Base-by-base conservation (phyloP, 2,329 filamentous ascomycete genomes). In the Penicillium corylophilum region DNA sequence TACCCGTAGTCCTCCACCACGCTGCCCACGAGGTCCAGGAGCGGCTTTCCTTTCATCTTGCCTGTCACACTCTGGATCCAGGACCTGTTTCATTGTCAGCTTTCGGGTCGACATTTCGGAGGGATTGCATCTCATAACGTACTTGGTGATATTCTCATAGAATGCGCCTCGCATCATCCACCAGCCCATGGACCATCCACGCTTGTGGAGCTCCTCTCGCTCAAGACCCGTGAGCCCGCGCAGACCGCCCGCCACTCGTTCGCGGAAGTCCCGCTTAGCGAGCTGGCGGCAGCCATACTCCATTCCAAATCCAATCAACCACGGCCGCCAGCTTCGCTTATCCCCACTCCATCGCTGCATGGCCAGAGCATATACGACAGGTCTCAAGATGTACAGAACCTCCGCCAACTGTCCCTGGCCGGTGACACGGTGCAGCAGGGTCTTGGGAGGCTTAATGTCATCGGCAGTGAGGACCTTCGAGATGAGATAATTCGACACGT, bases 101-200 rank as follows among this genome's bases (percentile, higher is more conserved):
- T 28, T 60, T 45, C 44, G 7, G 12, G 8, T 23, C 13, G 36
- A 45, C 4, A 38, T 5, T 35, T 35, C 9, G 2, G 1, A 28
- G 13, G 35, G 16, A 18, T n/a, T n/a, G 9, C 6, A 10, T 20
- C 8, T 36, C 33, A 36, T 38, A 36, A 1, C 79, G 62, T 72
- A 83, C 80, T 80, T 83, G 43, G 90, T 95, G 54, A 96, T 80
- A 64, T 91, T 90, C 73, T 97, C 90, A 73, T 99, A 99, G 64
- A 95, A 95, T 2, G 92, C 91, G n/a, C 94, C 93, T 54, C 93
- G 84, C 90, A 99, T 94, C 23, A 82, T 76, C 94, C 94, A 99
- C 93, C 94, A 97, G 18, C 86, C 88, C 79, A 96, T 87, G 2
- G 85, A 86, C 90, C 91, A 95, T 35, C 89, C 91, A 57, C 94